These are phyloP conservation scores for Staphylotrichum tortipilum DNA, from an alignment of 495 filamentous ascomycete species.

Conservation along the genomic window DNA sequence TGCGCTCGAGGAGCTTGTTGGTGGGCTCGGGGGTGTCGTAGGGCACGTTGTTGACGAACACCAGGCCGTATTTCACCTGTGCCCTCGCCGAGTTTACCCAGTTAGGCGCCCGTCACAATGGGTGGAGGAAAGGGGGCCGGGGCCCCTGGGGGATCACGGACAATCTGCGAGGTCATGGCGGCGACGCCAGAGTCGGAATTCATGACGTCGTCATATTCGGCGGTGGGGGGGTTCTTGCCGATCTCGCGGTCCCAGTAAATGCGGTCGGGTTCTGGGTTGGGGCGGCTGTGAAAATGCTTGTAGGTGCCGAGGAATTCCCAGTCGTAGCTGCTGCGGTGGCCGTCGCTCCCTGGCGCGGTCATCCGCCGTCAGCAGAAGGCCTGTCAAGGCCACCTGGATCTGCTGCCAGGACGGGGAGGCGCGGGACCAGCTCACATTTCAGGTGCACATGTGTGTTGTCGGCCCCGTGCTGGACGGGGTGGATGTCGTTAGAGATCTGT, in stretches of 20 bases:
- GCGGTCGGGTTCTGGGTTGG: background rate
- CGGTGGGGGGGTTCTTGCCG: conserved; percentile 36
- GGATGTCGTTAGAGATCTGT: conserved; percentile 46
- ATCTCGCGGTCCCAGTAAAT: conserved; percentile 23
- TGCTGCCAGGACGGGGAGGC: too few species aligned
- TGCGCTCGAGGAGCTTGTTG: conserved; percentile 60
- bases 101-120: background rate
- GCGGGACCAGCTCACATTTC: conserved; percentile 36
- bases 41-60: conserved; percentile 60
- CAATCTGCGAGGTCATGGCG: conserved; percentile 35
- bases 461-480: conserved; percentile 24
- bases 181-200: conserved; percentile 15
- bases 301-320: conserved; percentile 46
- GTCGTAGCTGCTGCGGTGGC: conserved; percentile 48
- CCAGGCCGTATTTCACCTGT: conserved; percentile 55
- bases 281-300: conserved; percentile 21
- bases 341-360: conserved; percentile 36
- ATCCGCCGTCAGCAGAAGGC: conserved; percentile 1
- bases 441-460: conserved; percentile 30
- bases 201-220: conserved; percentile 56
- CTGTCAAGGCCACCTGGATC: too few species aligned
- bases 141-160: too few species aligned
- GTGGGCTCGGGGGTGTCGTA: conserved; percentile 56
- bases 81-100: too few species aligned
- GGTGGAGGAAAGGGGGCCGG: background rate